Evolutionary conservation across 192 early-diverging fungal species (phyloP), one percentile per base, ranked within the genome.

Genomic region (Chytriomyces confervae): DNA sequence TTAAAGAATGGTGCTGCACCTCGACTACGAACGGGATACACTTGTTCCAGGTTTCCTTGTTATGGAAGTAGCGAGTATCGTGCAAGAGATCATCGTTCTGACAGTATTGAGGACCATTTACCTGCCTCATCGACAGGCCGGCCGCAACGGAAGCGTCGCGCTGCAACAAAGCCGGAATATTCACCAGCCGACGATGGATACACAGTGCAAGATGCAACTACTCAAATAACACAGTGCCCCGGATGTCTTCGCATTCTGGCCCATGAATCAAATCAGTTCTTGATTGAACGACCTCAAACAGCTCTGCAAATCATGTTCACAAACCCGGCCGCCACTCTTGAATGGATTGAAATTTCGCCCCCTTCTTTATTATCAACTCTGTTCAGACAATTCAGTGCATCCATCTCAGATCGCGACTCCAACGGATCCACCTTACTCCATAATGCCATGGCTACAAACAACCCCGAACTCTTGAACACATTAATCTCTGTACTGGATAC

Each of bases 31-130:
- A 27, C 49, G 10, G 69, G 69, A 29, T 70, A 23, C 50, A 70
- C 50, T 16, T 70, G 69, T 70, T 11, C 7, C 11, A 11, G 16
- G 46, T 49, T 70, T 57, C 69, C 69, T 9, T 70, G 69, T 57
- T 36, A 36, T n/a, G 16, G 53, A 13, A 20, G 53, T 5, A 57
- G 13, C 53, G 13, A 57, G 53, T n/a, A 57, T 20, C 13, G 53
- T 20, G 53, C 0, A 20, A 57, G 5, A 20, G 16, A 57, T 20
- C 53, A 20, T 57, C 53, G 53, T n/a, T 57, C 20, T 20, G 16
- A 57, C 53, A 13, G 53, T 36, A 57, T 57, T 20, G 20, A 13
- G 5, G 53, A 13, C 3, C 16, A 13, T 57, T 13, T 5, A 20
- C 13, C 53, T 13, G 53, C 53, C 53, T 1, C 13, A 57, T 57